Conservation (phyloP, 2,329 filamentous ascomycete species). For the Trichoderma cornu-damae region DNA sequence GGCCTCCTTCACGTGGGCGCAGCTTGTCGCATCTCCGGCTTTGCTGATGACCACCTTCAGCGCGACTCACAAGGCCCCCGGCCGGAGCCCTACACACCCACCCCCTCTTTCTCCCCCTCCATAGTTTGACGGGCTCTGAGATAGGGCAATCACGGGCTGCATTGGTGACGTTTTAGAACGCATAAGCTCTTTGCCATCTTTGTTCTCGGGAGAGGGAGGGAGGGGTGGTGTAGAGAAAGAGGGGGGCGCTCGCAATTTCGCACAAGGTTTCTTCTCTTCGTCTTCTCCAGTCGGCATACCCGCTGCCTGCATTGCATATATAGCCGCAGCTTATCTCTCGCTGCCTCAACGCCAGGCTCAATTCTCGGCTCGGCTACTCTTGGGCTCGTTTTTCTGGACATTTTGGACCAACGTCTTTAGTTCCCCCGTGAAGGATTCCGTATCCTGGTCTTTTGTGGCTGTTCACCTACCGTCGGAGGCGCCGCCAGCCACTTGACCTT, state of each 20-base stretch:
- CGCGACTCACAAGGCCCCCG: slow-evolving; percentile 27
- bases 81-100: slow-evolving; percentile 15
- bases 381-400: slow-evolving; percentile 10
- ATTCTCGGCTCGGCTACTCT: background rate
- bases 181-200: background rate
- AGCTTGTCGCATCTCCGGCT: slow-evolving; percentile 19
- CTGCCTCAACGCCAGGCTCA: slow-evolving; percentile 12
- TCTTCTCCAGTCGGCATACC: slow-evolving; percentile 9
- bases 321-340: slow-evolving; percentile 14
- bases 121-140: background rate
- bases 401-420: background rate
- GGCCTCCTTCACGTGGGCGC: slow-evolving; percentile 25
- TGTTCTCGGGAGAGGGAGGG: background rate
- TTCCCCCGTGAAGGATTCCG: slow-evolving; percentile 1
- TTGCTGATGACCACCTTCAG: slow-evolving; percentile 25
- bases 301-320: slow-evolving; percentile 15
- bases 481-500: slow-evolving; percentile 1
- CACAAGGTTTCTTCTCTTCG: background rate
- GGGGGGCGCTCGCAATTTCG: background rate
- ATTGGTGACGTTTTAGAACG: slow-evolving; percentile 14
- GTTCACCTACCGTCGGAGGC: slow-evolving; percentile 11
- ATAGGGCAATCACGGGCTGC: slow-evolving; percentile 10
- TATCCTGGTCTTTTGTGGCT: background rate
- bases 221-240: background rate
- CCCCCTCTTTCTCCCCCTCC: background rate